A percentile compares a stretch with the other conserved stretches of the same genome.
Evolutionary conservation across 495 filamentous ascomycete species (phyloP).

Genomic region (Lophiostoma macrostomum): DNA sequence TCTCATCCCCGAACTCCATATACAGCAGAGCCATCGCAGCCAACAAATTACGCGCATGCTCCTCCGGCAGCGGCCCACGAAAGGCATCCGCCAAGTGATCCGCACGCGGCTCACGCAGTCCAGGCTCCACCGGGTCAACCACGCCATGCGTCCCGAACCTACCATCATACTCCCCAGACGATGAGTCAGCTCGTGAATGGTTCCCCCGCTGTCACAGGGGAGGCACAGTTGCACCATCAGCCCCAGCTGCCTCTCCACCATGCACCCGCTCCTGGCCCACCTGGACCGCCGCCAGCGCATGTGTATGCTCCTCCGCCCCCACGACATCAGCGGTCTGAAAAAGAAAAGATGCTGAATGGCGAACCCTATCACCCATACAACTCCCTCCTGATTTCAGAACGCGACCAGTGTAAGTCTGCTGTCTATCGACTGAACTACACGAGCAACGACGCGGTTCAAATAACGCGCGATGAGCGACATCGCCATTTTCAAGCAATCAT

Average conservation of each 20-base stretch:
- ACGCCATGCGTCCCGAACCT: constrained; percentile 14
- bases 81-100: constrained; percentile 16
- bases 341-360: constrained; percentile 91
- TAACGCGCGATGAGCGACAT: constrained; percentile 74
- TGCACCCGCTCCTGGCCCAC: background rate
- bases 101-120: constrained; percentile 10
- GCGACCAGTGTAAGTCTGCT: constrained; percentile 79
- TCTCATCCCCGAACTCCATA: constrained; percentile 33
- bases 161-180: constrained; percentile 27
- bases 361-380: constrained; percentile 75
- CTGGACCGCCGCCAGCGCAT: constrained; percentile 18
- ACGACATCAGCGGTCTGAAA: constrained; percentile 59
- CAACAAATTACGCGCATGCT: constrained; percentile 14
- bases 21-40: constrained; percentile 27
- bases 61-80: constrained; percentile 4
- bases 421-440: constrained; percentile 88
- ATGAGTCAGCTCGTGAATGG: constrained; percentile 23
- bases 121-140: constrained; percentile 8
- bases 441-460: constrained; percentile 70
- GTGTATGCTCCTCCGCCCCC: constrained; percentile 37
- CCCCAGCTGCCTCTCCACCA: constrained; percentile 1
- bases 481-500: constrained; percentile 76
- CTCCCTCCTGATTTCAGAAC: constrained; percentile 75
- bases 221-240: constrained; percentile 33
- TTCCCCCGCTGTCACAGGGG: constrained; percentile 23